Evolutionary conservation across 2,329 filamentous ascomycete species (phyloP), one percentile per base, ranked within the genome.

Genomic region (Xylariaceae sp.): DNA sequence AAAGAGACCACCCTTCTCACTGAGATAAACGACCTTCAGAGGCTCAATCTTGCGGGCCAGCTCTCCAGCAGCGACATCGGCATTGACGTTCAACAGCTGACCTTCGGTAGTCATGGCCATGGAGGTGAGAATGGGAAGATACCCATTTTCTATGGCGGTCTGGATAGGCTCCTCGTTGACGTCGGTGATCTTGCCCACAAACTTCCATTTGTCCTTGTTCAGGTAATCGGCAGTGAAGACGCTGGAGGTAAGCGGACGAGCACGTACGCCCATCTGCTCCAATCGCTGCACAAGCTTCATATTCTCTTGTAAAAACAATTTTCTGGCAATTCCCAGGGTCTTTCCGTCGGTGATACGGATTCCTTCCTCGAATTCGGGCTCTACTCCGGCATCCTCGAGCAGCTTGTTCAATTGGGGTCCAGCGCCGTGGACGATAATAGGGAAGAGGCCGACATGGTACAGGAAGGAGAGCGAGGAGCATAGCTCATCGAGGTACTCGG

Each of bases 21-120:
- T 94, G n/a, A 97, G 77, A 66, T 96, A 98, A 49, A 98, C 91
- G 50, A 97, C 92, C 81, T 98, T 98, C 60, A 97, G 74, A 21
- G 93, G 93, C 69, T 97, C 85, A 43, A 98, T 75, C 45, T 87
- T 82, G 49, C 88, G 84, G 20, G 93, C 92, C 50, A 98, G 76
- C 71, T 96, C 92, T 54, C 91, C 91, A 22, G 93, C 93, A 27
- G 92, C 92, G 50, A 96, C 92, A 67, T 98, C 93, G 27, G 93
- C 93, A 62, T 98, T 98, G 66, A 98, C 93, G 63, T 98, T 98
- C 53, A 98, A 77, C 41, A 97, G 83, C 67, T 92, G 89, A 7
- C 93, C 93, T 53, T 95, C 90, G 37, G 83, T 77, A 19, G 87
- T 91, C 75, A 97, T 92, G 8, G 92, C 93, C 85, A 97, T 95